Evolutionary conservation across 495 filamentous ascomycete genomes (phyloP), one percentile per base, ranked within the genome.

Genomic region (Parachaetomium inaequale): DNA sequence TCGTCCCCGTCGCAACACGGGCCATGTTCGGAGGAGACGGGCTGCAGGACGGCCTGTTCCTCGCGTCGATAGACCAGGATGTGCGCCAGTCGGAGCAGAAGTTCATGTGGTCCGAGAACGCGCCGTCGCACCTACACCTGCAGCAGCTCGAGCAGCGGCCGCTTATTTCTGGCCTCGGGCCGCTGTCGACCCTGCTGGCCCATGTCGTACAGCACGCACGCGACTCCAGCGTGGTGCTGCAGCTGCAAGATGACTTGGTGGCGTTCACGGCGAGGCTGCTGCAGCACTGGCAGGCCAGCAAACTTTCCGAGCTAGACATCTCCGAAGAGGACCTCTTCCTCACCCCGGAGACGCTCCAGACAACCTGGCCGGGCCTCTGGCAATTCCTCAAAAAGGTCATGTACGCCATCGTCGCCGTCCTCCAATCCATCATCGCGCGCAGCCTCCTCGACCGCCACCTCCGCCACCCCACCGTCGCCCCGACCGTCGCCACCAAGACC

Each of bases 271-370:
- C 84, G 29, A 87, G 81, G 4, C 68, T 98, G 25, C 78, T 87
- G 54, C 80, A 86, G n/a, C 87, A 91, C 68, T 98, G 94, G 94
- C 83, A 87, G 54, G 84, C 85, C 62, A 94, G 87, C 71, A 91
- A 91, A 65, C 79, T 98, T 36, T 95, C 89, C 1, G 86, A 90
- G 61, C 81, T 97, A 55, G 94, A 97, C 64, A 70, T 79, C 51
- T 85, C 88, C 0, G 88, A 96, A 70, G 92, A 97, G 68, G 64
- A 68, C 2, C 73, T 81, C 25, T 88, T 83, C 63, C 76, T 98
- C 17, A 84, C 87, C 25, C 77, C 85, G 0, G 88, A 96, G 58
- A 86, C 89, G 0, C 63, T 89, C 50, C 74, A 84, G 59, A 82
- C 70, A 36, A 92, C 94, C 0, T 84, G 91, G 65, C 87, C 90